phyloP scores from a whole-genome alignment of 352 stramenopile genomes.

The Pythium rhizo-oryzae region DNA sequence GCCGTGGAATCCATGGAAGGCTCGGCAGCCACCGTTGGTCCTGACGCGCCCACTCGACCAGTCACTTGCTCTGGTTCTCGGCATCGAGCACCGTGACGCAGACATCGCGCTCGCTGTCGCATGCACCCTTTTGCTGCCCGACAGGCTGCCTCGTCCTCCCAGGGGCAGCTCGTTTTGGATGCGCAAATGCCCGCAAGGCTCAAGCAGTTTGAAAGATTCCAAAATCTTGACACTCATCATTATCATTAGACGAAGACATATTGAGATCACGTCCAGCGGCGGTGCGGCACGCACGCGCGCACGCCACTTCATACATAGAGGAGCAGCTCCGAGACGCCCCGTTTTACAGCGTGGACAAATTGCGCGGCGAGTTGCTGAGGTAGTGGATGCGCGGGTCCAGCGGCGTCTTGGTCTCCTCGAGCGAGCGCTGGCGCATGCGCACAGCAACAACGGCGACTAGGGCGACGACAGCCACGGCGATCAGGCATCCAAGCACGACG shows the following conservation, averaged over 20 bases:
- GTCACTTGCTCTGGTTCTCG: not conserved
- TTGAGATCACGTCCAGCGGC: conserved; percentile 2
- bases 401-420: conserved; percentile 47
- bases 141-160: too few relatives aligned
- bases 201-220: not conserved
- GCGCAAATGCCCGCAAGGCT: not conserved
- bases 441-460: conserved; percentile 44
- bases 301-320: conserved; percentile 6
- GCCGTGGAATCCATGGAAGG: conserved; percentile 1
- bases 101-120: not conserved
- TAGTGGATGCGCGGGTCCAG: conserved; percentile 34
- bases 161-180: too few relatives aligned
- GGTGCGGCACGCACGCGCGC: not conserved
- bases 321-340: not conserved
- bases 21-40: not conserved
- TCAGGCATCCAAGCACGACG: conserved; percentile 43
- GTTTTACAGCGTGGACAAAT: conserved; percentile 16
- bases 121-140: not conserved
- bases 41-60: not conserved
- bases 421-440: conserved; percentile 43
- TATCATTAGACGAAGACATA: conserved; percentile 2
- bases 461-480: conserved; percentile 44
- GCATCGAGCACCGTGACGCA: not conserved
- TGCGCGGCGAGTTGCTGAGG: conserved; percentile 22
- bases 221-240: conserved; percentile 9